phyloP scores from a whole-genome alignment of 176 grass and related monocot genomes.

The Miscanthus lutarioriparius region DNA sequence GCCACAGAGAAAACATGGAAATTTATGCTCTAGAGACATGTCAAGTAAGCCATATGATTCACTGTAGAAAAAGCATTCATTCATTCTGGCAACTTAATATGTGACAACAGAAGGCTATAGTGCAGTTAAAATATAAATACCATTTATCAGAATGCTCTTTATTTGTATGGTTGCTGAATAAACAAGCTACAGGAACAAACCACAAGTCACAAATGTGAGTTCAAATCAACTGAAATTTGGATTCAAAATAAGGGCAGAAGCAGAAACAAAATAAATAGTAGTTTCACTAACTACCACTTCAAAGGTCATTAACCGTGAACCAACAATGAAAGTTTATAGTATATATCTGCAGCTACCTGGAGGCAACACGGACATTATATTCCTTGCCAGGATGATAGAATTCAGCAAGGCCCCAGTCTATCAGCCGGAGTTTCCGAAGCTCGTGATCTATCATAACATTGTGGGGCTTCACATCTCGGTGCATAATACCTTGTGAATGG shows the following conservation, averaged over 20 bases:
- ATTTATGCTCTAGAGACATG: not conserved
- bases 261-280: not conserved
- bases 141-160: not conserved
- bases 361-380: constrained; percentile 73
- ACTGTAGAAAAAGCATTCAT: not conserved
- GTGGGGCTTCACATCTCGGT: constrained; percentile 76
- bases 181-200: constrained; percentile 14
- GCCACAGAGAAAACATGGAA: not conserved
- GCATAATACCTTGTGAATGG: constrained; percentile 74
- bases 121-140: not conserved
- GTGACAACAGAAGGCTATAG: not conserved
- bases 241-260: not conserved
- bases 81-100: not conserved
- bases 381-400: constrained; percentile 78
- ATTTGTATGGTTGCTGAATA: not conserved
- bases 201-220: not conserved
- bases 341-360: constrained; percentile 39
- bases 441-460: constrained; percentile 87
- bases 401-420: constrained; percentile 78
- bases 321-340: not conserved
- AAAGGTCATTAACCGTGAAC: not conserved
- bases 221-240: not conserved
- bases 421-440: constrained; percentile 63
- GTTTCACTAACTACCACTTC: not conserved
- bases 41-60: constrained; percentile 17